These are phyloP conservation scores for Tuber microsphaerosporum DNA, from an alignment of 495 filamentous ascomycete species.

Conservation along the genomic window DNA sequence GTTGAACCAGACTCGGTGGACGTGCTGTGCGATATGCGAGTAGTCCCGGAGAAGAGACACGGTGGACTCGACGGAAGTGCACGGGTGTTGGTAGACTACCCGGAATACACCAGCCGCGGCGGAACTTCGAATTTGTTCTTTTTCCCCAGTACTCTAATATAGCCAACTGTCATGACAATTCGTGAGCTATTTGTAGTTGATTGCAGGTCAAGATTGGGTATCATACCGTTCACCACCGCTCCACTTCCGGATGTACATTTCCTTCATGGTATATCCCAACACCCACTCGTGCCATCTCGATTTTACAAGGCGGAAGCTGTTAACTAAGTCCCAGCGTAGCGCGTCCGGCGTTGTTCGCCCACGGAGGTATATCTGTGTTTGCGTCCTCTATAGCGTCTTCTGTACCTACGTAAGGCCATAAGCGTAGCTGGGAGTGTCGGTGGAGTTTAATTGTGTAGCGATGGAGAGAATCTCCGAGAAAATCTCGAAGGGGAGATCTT, in stretches of 20 bases:
- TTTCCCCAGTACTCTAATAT: conserved; percentile 41
- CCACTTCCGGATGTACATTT: conserved; percentile 50
- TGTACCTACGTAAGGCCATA: conserved; percentile 50
- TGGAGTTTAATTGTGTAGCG: conserved; percentile 46
- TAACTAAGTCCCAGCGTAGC: conserved; percentile 48
- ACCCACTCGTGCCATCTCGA: conserved; percentile 52
- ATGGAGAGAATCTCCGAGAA: conserved; percentile 48
- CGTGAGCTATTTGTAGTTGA: background rate
- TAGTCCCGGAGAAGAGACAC: conserved; percentile 45
- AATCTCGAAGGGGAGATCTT: conserved; percentile 50
- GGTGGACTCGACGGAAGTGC: conserved; percentile 47
- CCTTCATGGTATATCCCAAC: conserved; percentile 46
- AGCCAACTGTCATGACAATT: conserved; percentile 38
- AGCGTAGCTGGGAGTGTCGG: conserved; percentile 45
- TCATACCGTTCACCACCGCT: conserved; percentile 48
- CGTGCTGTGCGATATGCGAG: conserved; percentile 46
- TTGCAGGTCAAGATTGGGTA: background rate
- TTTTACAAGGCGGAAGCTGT: conserved; percentile 47
- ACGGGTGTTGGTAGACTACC: conserved; percentile 52
- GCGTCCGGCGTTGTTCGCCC: conserved; percentile 48
- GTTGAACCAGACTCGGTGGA: conserved; percentile 52
- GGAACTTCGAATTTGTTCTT: conserved; percentile 42
- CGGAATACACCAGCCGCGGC: conserved; percentile 43
- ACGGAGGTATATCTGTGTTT: conserved; percentile 47
- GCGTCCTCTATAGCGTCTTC: conserved; percentile 44